These are phyloP conservation scores for Crithidia bombi DNA, from an alignment of 208 protist genomes.

Conservation along the genomic window DNA sequence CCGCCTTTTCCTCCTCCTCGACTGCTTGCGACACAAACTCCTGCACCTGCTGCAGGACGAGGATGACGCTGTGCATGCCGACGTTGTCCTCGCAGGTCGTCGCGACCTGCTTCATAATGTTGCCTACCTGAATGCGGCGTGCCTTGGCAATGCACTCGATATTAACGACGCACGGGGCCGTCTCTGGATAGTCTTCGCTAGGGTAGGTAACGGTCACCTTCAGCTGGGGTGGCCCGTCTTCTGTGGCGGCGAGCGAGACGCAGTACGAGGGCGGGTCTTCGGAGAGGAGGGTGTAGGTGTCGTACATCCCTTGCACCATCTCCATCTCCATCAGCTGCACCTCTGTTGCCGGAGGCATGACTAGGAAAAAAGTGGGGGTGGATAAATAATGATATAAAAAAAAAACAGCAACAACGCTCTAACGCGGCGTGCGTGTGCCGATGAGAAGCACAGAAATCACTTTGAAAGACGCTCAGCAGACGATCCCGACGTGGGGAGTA, in stretches of 20 bases:
- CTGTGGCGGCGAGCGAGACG: constrained; percentile 63
- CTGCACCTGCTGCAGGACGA: constrained; percentile 77
- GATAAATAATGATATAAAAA: not conserved
- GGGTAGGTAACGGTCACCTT: constrained; percentile 77
- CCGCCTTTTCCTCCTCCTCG: constrained; percentile 73
- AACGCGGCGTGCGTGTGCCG: not conserved
- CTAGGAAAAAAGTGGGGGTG: not conserved
- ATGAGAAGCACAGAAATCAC: not conserved
- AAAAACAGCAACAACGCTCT: not conserved
- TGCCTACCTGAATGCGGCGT: constrained; percentile 61
- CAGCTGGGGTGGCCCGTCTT: constrained; percentile 79
- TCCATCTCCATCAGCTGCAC: constrained; percentile 93
- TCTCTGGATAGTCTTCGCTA: constrained; percentile 74
- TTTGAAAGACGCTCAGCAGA: too few species aligned
- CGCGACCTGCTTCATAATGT: constrained; percentile 64
- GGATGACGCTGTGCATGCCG: constrained; percentile 73
- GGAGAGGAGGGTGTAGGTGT: constrained; percentile 74
- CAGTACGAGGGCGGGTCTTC: constrained; percentile 81
- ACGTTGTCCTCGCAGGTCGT: constrained; percentile 73
- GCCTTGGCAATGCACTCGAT: constrained; percentile 77
- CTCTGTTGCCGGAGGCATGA: constrained; percentile 72
- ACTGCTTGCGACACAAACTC: constrained; percentile 65
- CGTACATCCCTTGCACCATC: constrained; percentile 92
- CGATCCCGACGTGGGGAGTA: too few species aligned
- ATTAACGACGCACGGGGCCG: constrained; percentile 47